A percentile compares a stretch with the other conserved stretches of the same genome.
These are phyloP conservation scores for Plasmodium vivax DNA, from an alignment of 169 alveolate genomes.

Conservation along the genomic window DNA sequence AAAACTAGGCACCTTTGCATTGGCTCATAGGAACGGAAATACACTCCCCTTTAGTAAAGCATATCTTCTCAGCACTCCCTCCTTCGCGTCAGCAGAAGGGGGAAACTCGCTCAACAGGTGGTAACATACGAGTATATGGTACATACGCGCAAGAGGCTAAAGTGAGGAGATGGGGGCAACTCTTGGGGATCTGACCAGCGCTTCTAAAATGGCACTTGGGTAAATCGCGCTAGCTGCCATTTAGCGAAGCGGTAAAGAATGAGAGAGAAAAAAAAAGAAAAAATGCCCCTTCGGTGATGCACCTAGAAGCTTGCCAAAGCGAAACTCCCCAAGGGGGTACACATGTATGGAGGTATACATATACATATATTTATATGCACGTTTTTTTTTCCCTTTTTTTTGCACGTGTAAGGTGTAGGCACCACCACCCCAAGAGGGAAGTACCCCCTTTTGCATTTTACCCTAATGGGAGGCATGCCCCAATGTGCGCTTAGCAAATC, in stretches of 20 bases:
- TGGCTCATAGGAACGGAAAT: neutral
- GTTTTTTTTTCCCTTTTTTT: neutral
- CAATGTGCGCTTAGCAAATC: neutral
- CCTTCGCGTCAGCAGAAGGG: neutral
- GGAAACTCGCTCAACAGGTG: neutral
- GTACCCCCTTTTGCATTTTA: neutral
- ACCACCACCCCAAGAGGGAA: neutral
- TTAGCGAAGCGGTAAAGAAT: neutral
- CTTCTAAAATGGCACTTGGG: neutral
- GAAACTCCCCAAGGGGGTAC: neutral
- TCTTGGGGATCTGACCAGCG: neutral
- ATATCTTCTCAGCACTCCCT: neutral
- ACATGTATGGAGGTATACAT: neutral
- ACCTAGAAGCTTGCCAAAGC: neutral
- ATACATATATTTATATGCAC: neutral
- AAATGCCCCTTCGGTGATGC: neutral
- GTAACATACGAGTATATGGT: neutral
- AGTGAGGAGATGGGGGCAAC: neutral
- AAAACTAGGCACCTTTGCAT: neutral
- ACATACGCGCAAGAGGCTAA: neutral
- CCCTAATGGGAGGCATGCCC: neutral
- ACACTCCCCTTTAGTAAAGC: neutral
- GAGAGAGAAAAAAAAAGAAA: neutral
- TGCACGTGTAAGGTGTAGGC: neutral
- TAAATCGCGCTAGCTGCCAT: neutral